Conservation (phyloP, 768 basidiomycete species). For the Mycena metata region DNA sequence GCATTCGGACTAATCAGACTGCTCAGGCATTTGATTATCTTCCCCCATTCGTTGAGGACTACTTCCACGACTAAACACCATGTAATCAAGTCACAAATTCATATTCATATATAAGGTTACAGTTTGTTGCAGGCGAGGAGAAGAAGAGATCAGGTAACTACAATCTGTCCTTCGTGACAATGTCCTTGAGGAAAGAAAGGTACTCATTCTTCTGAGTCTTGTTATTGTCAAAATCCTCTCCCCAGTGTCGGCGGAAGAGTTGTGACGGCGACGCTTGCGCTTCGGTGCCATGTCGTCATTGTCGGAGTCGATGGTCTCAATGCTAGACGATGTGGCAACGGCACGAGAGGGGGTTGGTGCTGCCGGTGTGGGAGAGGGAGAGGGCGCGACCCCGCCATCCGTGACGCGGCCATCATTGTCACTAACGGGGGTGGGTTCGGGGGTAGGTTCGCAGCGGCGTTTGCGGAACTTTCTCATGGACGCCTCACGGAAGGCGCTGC, state of each 20-base stretch:
- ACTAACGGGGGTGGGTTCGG: too few species aligned
- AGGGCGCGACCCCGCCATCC: too few species aligned
- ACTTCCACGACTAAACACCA: slow-evolving; percentile 23
- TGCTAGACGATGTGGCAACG: background rate
- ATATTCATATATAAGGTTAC: background rate
- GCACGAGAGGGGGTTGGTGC: background rate
- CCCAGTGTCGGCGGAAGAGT: background rate
- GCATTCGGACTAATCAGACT: slow-evolving; percentile 42
- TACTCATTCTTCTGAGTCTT: slow-evolving; percentile 6
- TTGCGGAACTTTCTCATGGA: slow-evolving; percentile 13
- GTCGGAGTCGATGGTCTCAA: slow-evolving; percentile 7
- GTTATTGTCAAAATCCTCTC: too few species aligned
- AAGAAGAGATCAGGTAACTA: too few species aligned
- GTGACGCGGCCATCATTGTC: too few species aligned
- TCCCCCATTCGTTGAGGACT: slow-evolving; percentile 34
- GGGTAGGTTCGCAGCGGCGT: too few species aligned
- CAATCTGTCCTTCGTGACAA: background rate
- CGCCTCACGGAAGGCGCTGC: slow-evolving; percentile 3
- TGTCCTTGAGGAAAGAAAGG: slow-evolving; percentile 5
- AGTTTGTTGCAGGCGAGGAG: too few species aligned
- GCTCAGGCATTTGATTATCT: slow-evolving; percentile 38
- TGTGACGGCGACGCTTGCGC: background rate
- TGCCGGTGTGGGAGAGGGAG: too few species aligned
- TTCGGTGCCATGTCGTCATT: background rate
- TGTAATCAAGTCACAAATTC: background rate